Percentiles rank a stretch among this genome's conserved stretches.
phyloP scores from a whole-genome alignment of 2,329 filamentous ascomycete species.

The Verticillium nonalfalfae region DNA sequence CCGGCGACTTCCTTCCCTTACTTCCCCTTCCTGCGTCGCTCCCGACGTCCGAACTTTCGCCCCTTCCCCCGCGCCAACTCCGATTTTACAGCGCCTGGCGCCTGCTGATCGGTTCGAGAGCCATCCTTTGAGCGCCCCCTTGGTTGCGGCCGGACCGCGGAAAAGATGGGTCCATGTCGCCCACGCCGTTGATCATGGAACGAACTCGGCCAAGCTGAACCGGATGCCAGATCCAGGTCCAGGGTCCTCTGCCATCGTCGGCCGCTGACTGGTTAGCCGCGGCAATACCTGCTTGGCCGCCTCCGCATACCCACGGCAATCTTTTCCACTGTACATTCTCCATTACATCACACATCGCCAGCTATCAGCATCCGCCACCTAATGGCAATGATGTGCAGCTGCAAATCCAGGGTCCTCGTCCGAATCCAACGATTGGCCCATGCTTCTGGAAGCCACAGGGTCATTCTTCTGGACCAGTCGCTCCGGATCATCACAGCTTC shows the following conservation, averaged over 20 bases:
- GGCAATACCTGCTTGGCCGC: not conserved
- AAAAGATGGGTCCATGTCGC: not conserved
- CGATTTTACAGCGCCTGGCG: not conserved
- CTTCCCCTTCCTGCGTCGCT: not conserved
- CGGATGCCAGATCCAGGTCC: not conserved
- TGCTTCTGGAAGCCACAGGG: not conserved
- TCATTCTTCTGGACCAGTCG: not conserved
- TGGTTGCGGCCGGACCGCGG: not conserved
- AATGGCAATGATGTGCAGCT: not conserved
- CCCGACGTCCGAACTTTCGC: not conserved
- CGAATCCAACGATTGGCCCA: not conserved
- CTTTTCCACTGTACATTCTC: not conserved
- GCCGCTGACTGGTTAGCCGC: not conserved
- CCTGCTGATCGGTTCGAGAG: not conserved
- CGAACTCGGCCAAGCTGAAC: not conserved
- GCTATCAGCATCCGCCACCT: not conserved
- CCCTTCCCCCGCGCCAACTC: not conserved
- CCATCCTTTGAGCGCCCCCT: not conserved
- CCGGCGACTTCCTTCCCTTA: not conserved
- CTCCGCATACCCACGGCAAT: not conserved
- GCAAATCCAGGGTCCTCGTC: not conserved
- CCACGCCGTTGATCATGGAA: not conserved
- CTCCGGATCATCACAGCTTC: not conserved
- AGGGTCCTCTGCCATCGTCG: not conserved
- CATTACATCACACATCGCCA: not conserved